Evolutionary conservation across 257 asterid genomes (phyloP).

Genomic region (Solanum sejunctum): DNA sequence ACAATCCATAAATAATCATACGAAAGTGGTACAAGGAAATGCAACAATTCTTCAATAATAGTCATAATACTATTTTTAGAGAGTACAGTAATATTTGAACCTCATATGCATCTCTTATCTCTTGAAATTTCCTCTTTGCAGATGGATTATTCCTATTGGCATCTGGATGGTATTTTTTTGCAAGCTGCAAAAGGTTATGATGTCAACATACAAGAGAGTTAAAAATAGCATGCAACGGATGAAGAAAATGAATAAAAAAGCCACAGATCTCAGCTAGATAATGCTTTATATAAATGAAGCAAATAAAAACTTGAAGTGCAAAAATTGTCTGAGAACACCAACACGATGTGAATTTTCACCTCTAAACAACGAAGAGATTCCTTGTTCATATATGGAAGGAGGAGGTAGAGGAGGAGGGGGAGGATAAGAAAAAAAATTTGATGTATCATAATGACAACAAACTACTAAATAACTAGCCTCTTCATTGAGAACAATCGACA

Average conservation of each 20-base stretch:
- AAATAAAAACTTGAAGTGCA: not conserved
- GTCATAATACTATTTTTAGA: not conserved
- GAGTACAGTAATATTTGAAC: conserved; percentile 26
- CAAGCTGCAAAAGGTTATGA: conserved; percentile 48
- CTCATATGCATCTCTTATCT: conserved; percentile 96
- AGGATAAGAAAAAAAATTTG: not conserved
- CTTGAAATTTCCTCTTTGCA: conserved; percentile 84
- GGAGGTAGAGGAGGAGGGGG: no score
- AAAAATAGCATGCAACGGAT: not conserved
- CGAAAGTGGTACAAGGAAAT: conserved; percentile 2
- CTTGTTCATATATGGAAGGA: not conserved
- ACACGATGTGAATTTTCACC: not conserved
- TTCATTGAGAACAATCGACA: not conserved
- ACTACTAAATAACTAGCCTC: not conserved
- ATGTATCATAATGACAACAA: not conserved
- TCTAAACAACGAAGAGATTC: not conserved
- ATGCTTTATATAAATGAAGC: not conserved
- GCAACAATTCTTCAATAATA: conserved; percentile 4
- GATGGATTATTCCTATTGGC: conserved; percentile 77
- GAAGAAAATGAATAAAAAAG: not conserved
- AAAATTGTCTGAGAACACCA: not conserved
- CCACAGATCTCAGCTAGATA: not conserved
- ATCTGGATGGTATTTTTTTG: conserved; percentile 92
- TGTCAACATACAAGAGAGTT: not conserved
- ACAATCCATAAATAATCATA: conserved; percentile 8